These are phyloP conservation scores for Ceratobasidium sp. DNA, from an alignment of 1,284 basidiomycete species.

Conservation along the genomic window DNA sequence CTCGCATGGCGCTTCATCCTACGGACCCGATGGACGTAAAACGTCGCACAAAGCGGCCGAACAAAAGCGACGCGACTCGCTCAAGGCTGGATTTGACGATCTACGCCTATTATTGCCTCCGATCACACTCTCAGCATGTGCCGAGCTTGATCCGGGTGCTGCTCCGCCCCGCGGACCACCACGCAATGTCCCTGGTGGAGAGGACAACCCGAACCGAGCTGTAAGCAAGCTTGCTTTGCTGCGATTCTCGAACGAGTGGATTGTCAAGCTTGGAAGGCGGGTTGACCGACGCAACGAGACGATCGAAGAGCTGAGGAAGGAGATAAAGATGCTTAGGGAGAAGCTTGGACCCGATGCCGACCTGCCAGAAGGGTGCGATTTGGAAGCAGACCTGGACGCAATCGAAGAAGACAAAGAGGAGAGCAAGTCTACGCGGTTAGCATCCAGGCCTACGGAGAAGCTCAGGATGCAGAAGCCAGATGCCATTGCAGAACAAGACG, in stretches of 20 bases:
- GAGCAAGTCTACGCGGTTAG: constrained; percentile 24
- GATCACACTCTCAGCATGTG: constrained; percentile 76
- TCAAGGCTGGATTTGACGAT: constrained; percentile 97
- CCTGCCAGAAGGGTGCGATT: constrained; percentile 36
- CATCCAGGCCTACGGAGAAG: constrained; percentile 47
- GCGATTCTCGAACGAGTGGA: constrained; percentile 90
- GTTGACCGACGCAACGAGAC: constrained; percentile 88
- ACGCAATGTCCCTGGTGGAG: constrained; percentile 73
- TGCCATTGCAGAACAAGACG: constrained; percentile 36
- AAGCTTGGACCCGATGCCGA: constrained; percentile 31
- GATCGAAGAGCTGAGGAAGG: constrained; percentile 76
- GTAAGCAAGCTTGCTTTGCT: constrained; percentile 95
- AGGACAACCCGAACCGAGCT: constrained; percentile 92
- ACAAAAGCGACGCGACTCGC: constrained; percentile 94
- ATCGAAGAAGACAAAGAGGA: constrained; percentile 46
- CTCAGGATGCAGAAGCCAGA: constrained; percentile 5
- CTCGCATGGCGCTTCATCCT: constrained; percentile 19
- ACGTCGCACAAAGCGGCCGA: constrained; percentile 97
- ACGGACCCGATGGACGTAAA: constrained; percentile 68
- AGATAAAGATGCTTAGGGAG: constrained; percentile 73
- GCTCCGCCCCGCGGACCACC: constrained; percentile 88
- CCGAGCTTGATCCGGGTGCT: constrained; percentile 81
- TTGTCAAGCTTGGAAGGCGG: constrained; percentile 80
- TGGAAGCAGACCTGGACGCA: constrained; percentile 47
- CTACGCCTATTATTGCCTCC: constrained; percentile 89